Conservation (phyloP, 1,284 basidiomycete species). For the Ceratobasidium papillatum region DNA sequence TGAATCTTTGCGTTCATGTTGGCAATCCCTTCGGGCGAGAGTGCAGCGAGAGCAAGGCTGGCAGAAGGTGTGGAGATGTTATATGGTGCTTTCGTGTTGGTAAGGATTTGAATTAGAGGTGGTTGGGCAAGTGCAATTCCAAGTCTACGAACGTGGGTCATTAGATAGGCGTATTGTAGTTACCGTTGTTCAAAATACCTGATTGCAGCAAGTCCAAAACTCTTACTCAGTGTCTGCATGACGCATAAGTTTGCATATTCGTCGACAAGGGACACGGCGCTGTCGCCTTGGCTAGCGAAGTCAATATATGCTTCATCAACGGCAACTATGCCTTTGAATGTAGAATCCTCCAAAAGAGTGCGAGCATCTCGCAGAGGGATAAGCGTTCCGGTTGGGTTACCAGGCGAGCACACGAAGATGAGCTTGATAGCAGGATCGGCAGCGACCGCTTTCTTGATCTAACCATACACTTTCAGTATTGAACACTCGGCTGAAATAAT, state of each 20-base stretch:
- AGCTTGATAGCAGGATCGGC: conserved; percentile 84
- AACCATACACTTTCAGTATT: neutral
- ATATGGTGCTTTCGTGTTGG: conserved; percentile 98
- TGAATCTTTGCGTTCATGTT: conserved; percentile 73
- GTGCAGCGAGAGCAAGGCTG: conserved; percentile 80
- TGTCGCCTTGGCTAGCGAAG: conserved; percentile 73
- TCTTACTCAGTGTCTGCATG: conserved; percentile 95
- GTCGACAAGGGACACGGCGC: conserved; percentile 72
- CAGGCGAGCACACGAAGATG: conserved; percentile 95
- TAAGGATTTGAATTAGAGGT: conserved; percentile 88
- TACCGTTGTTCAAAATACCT: conserved; percentile 62
- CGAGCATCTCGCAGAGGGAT: conserved; percentile 78
- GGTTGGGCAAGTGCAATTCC: conserved; percentile 92
- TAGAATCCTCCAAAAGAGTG: conserved; percentile 78
- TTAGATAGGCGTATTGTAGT: neutral
- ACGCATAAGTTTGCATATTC: conserved; percentile 92
- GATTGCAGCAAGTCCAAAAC: conserved; percentile 95
- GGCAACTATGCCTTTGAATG: conserved; percentile 90
- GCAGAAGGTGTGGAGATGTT: conserved; percentile 95
- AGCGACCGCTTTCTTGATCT: conserved; percentile 78
- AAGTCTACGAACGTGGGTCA: conserved; percentile 61
- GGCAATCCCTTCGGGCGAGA: conserved; percentile 69
- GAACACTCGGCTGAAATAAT: neutral
- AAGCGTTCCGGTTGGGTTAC: conserved; percentile 94
- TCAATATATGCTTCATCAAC: conserved; percentile 99